Conservation (phyloP, 2,329 filamentous ascomycete species). For the Penicillium sp. region DNA sequence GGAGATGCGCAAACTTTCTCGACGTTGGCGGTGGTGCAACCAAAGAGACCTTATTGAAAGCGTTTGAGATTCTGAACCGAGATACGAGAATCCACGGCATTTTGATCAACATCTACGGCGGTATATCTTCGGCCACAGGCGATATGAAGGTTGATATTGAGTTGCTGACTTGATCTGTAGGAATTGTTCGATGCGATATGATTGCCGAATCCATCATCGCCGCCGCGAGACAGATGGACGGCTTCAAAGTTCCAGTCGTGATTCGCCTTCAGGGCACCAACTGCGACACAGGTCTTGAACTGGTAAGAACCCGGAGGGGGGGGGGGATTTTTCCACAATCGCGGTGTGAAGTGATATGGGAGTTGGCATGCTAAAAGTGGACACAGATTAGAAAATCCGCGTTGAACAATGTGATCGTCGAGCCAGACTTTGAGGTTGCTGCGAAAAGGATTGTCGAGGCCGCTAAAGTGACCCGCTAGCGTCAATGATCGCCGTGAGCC, state of each 20-base stretch:
- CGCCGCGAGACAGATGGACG: constrained; percentile 35
- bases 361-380: background rate
- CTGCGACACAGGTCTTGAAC: constrained; percentile 35
- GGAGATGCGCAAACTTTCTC: constrained; percentile 29
- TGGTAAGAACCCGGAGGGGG: constrained; percentile 29
- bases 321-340: too few relatives aligned
- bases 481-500: too few relatives aligned
- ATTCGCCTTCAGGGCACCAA: constrained; percentile 47
- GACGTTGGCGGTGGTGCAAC: constrained; percentile 30
- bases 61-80: constrained; percentile 23
- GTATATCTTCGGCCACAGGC: constrained; percentile 8
- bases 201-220: constrained; percentile 47
- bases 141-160: too few relatives aligned
- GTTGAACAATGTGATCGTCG: background rate
- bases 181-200: constrained; percentile 48
- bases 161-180: constrained; percentile 23
- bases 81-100: constrained; percentile 32
- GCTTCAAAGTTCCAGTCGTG: constrained; percentile 41
- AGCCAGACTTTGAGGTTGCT: constrained; percentile 1
- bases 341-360: too few relatives aligned
- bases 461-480: background rate
- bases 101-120: constrained; percentile 52
- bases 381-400: background rate
- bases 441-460: background rate
- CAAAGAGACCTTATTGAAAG: constrained; percentile 22